Base-by-base conservation (phyloP, 148 eudicot genomes). In the Dysphania ambrosioides region DNA sequence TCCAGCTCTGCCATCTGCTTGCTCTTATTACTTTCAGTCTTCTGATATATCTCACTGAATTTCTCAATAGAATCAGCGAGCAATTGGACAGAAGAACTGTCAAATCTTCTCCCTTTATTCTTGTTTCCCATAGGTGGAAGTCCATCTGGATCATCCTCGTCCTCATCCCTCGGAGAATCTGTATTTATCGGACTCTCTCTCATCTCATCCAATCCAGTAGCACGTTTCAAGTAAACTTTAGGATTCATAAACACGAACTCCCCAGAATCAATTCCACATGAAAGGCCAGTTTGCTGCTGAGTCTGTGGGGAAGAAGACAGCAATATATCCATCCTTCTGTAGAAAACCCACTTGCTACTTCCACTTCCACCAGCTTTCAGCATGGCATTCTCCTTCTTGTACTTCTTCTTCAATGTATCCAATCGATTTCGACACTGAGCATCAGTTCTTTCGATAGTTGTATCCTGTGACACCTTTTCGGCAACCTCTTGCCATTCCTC, bases 401-500 rank as follows among this genome's bases (percentile, higher is more conserved):
- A 91, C 71, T 84, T 91, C 74, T 91, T 91, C 84, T 89, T 91
- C 85, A 91, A 79, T 12, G 89, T 86, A 71, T 86, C 92, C 72
- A 89, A 80, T 55, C 94, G 93, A 77, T 86, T 89, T 31, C 97
- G 68, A 66, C 97, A 91, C 63, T 91, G 92, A 63, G 88, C 83
- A 49, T 85, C 89, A 1, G 89, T 84, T 71, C 92, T 88, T 31
- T 84, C 87, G 5, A 88, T 62, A 26, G 76, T 86, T 26, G 95
- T 86, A 68, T 78, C 83, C 41, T 79, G 93, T 18, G 88, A 79
- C 26, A 92, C 92, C 57, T 73, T 84, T 34, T 90, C 88, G 3
- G 93, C 83, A 30, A 93, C 96, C 79, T 90, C 97, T 76, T 82
- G 88, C 97, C 97, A 92, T 72, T 90, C 93, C n/a, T 87, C 88